phyloP scores from a whole-genome alignment of 768 basidiomycete genomes.

The Mycena sanguinolenta region DNA sequence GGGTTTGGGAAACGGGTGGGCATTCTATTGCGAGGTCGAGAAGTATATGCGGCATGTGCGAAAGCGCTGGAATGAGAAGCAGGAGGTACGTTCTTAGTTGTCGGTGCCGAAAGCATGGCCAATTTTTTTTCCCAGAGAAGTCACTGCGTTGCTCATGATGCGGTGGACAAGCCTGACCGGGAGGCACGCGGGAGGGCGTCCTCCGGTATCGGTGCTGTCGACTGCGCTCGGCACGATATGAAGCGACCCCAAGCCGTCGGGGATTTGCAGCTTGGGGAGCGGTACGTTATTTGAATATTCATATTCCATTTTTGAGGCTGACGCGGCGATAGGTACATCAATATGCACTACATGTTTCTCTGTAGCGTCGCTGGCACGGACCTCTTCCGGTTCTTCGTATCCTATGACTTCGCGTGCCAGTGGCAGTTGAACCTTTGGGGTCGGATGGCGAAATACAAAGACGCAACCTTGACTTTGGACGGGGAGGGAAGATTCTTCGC shows the following conservation, averaged over 20 bases:
- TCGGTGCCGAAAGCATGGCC: no score
- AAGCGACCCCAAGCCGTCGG: neutral
- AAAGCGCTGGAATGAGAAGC: neutral
- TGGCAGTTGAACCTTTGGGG: neutral
- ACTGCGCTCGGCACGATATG: neutral
- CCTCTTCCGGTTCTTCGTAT: no score
- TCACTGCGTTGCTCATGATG: neutral
- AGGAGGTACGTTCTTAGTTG: neutral
- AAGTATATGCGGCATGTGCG: neutral
- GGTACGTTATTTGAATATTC: neutral
- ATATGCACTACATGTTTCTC: neutral
- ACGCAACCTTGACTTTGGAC: neutral
- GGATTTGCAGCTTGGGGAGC: neutral
- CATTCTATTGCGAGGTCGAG: neutral
- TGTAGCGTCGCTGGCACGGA: neutral
- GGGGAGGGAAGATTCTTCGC: neutral
- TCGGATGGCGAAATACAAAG: neutral
- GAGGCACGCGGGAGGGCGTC: no score
- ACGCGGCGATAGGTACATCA: no score
- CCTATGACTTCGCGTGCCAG: no score
- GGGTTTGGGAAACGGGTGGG: neutral
- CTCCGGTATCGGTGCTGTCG: no score
- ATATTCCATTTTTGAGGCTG: no score
- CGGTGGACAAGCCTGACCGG: no score
- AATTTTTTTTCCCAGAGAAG: neutral